phyloP scores from a whole-genome alignment of 164 flowering plant species.

The Stephania cephalantha region DNA sequence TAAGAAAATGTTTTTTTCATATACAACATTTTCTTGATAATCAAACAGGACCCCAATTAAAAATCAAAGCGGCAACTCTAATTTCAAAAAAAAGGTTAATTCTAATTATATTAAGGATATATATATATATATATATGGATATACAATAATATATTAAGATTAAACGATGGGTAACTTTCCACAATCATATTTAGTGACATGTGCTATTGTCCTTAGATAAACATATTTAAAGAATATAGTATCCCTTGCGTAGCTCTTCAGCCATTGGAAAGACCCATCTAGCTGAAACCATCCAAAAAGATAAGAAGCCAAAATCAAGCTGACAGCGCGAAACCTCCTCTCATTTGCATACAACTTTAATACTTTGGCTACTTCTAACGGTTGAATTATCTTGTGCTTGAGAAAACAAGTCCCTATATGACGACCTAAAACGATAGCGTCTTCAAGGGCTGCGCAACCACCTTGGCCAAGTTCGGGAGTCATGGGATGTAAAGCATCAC shows the following conservation, averaged over 20 bases:
- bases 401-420: conserved; percentile 7
- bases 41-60: too few species aligned
- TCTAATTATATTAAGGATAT: too few species aligned
- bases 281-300: conserved; percentile 20
- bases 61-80: too few species aligned
- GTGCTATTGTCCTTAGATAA: background rate
- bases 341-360: conserved; percentile 16
- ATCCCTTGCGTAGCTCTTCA: conserved; percentile 8
- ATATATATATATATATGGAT: too few species aligned
- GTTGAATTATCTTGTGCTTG: background rate
- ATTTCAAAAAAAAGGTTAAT: too few species aligned
- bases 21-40: too few species aligned
- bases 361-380: background rate
- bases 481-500: conserved; percentile 25
- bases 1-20: too few species aligned
- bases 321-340: conserved; percentile 17
- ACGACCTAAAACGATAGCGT: conserved; percentile 18
- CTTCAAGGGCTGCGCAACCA: conserved; percentile 24
- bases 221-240: background rate
- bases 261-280: conserved; percentile 8
- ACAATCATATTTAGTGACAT: conserved; percentile 3
- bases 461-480: conserved; percentile 26
- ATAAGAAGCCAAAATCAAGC: conserved; percentile 10
- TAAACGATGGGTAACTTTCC: background rate
- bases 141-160: too few species aligned